phyloP scores from a whole-genome alignment of 345 rosid genomes.

The Citrus australasica region DNA sequence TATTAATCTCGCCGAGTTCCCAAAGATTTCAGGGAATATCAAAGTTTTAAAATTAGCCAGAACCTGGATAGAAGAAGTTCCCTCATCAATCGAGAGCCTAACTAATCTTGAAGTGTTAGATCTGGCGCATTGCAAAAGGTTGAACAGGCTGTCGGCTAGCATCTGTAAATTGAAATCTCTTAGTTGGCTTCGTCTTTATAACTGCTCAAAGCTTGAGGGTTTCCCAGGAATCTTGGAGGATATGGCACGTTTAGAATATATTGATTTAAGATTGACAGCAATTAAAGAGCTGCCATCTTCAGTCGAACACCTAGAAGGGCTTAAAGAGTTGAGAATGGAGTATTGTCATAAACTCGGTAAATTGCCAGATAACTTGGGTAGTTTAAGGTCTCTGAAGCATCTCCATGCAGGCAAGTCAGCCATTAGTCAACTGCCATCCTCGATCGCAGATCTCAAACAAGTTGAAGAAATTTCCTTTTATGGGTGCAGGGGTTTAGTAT shows the following conservation, averaged over 20 bases:
- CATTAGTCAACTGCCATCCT: background rate
- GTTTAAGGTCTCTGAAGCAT: background rate
- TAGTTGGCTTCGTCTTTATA: background rate
- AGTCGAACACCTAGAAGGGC: background rate
- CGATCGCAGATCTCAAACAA: background rate
- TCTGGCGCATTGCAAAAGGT: background rate
- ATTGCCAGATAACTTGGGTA: background rate
- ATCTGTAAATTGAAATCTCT: conserved; percentile 13
- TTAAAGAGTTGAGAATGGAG: background rate
- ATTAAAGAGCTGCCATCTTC: conserved; percentile 2
- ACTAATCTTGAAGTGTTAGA: background rate
- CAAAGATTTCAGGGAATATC: no score
- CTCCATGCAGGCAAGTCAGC: background rate
- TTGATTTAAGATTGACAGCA: background rate
- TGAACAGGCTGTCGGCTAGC: background rate
- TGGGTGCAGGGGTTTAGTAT: background rate
- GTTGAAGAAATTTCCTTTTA: no score
- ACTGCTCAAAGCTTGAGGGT: background rate
- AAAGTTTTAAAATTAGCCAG: no score
- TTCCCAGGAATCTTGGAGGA: background rate
- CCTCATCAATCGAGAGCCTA: no score
- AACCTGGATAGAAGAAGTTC: no score
- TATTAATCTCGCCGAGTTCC: no score
- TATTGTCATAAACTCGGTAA: background rate
- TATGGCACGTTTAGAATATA: background rate